phyloP scores from a whole-genome alignment of 75 land plant species.

The Cupressus sempervirens region DNA sequence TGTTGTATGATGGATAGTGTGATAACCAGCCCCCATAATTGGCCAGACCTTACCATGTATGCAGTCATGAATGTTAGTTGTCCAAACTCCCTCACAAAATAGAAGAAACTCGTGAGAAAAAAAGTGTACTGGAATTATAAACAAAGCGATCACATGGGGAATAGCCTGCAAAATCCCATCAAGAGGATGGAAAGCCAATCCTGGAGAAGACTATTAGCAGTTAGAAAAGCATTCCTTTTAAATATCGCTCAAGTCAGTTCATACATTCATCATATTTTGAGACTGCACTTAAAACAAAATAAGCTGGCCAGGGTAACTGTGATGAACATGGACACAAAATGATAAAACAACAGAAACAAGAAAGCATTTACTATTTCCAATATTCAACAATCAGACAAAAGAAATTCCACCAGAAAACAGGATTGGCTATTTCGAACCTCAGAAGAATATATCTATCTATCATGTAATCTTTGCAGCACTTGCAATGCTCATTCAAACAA shows the following conservation, averaged over 20 bases:
- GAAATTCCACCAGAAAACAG: background rate
- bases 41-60: constrained; percentile 89
- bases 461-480: background rate
- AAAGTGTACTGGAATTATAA: constrained; percentile 76
- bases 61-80: constrained; percentile 95
- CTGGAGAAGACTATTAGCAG: constrained; percentile 23
- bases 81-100: constrained; percentile 85
- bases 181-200: constrained; percentile 91
- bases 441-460: background rate
- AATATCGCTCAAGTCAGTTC: background rate
- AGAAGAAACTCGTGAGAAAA: constrained; percentile 62
- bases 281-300: background rate
- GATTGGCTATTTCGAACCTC: background rate
- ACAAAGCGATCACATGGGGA: constrained; percentile 80
- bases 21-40: constrained; percentile 93
- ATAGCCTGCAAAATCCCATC: constrained; percentile 91
- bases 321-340: background rate
- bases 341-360: background rate
- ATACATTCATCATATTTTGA: background rate
- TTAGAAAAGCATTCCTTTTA: background rate
- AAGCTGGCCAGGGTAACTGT: background rate
- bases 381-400: background rate
- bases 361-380: background rate
- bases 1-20: constrained; percentile 93
- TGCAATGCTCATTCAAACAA: background rate